These are phyloP conservation scores for Yamadazyma sp. DNA, from an alignment of 1,139 yeast species.

Conservation along the genomic window DNA sequence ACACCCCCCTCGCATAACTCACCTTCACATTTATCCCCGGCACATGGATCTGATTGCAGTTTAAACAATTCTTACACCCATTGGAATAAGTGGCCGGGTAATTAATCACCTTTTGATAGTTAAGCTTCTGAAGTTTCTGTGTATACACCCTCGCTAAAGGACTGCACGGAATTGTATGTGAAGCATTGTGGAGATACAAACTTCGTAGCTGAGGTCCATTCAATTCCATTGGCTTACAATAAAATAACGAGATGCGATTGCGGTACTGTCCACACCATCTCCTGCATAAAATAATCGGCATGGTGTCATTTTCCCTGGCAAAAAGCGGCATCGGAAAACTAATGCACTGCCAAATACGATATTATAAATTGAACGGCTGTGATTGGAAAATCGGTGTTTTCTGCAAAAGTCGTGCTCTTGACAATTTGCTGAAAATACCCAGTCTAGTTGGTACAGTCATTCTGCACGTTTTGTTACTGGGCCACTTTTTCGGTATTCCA, in stretches of 20 bases:
- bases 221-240: constrained; percentile 7
- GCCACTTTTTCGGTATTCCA: no score
- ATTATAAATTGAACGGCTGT: no score
- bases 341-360: no score
- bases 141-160: constrained; percentile 30
- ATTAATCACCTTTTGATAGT: constrained; percentile 24
- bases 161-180: constrained; percentile 26
- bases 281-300: background rate
- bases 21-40: constrained; percentile 44
- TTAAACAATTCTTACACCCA: constrained; percentile 38
- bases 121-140: constrained; percentile 21
- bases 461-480: no score
- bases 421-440: no score
- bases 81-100: constrained; percentile 25
- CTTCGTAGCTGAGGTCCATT: constrained; percentile 23
- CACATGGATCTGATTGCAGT: constrained; percentile 45
- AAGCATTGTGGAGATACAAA: constrained; percentile 24
- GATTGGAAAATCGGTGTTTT: background rate
- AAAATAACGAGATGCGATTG: constrained; percentile 1
- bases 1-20: constrained; percentile 6
- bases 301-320: no score
- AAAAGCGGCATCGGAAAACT: no score
- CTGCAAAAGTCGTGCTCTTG: background rate
- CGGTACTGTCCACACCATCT: background rate
- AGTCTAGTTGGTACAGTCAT: no score